phyloP scores from a whole-genome alignment of 306 rosid genomes.

The Mimosa pudica region DNA sequence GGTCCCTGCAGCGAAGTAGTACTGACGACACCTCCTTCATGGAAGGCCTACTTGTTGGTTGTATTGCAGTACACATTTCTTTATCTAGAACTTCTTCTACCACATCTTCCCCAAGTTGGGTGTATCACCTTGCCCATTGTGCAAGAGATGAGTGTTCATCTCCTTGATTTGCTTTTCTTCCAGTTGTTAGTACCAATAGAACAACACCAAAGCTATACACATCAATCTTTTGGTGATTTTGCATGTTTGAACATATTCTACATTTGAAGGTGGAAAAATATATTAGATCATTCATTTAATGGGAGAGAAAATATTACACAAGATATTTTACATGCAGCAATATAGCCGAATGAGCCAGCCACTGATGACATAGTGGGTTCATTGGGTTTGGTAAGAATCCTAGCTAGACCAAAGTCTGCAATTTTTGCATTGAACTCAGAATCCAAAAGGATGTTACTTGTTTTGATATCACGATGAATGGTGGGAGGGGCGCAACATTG shows the following conservation, averaged over 20 bases:
- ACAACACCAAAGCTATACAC: slow-evolving; percentile 60
- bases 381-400: slow-evolving; percentile 64
- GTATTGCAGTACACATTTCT: slow-evolving; percentile 37
- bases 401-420: slow-evolving; percentile 87
- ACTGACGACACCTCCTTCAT: slow-evolving; percentile 54
- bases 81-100: slow-evolving; percentile 41
- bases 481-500: slow-evolving; percentile 64
- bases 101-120: slow-evolving; percentile 35
- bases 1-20: slow-evolving; percentile 34
- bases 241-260: slow-evolving; percentile 52
- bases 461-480: slow-evolving; percentile 77
- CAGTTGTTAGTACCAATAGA: slow-evolving; percentile 55
- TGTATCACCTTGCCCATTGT: slow-evolving; percentile 47
- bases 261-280: background rate
- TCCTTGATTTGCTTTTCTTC: slow-evolving; percentile 43
- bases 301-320: too few relatives aligned
- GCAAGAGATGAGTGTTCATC: too few relatives aligned
- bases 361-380: slow-evolving; percentile 70
- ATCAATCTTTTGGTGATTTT: slow-evolving; percentile 56
- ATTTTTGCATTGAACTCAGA: slow-evolving; percentile 73
- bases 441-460: slow-evolving; percentile 83
- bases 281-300: too few relatives aligned
- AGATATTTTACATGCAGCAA: slow-evolving; percentile 75
- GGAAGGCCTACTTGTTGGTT: slow-evolving; percentile 49
- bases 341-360: slow-evolving; percentile 84